A percentile compares a stretch with the other conserved stretches of the same genome.
Evolutionary conservation across 495 filamentous ascomycete genomes (phyloP).

Genomic region (Podospora appendiculata): DNA sequence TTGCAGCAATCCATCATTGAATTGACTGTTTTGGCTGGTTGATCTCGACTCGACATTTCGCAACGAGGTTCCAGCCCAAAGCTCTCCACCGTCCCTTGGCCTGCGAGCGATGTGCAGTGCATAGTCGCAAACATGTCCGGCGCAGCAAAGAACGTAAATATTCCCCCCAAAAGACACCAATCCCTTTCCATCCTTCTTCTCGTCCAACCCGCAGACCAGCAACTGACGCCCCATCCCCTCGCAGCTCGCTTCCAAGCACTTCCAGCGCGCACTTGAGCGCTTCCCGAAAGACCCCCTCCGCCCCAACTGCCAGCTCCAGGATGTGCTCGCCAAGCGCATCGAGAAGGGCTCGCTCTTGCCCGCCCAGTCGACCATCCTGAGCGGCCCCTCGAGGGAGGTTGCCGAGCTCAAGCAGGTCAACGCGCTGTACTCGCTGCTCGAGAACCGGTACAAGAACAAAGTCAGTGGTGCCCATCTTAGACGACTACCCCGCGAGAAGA

Average conservation of each 20-base stretch:
- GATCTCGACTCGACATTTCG: too few relatives aligned
- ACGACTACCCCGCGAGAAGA: too few relatives aligned
- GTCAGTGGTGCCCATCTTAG: constrained; percentile 21
- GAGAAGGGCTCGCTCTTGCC: constrained; percentile 42
- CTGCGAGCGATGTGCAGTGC: not conserved
- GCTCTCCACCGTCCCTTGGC: not conserved
- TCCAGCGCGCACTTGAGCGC: constrained; percentile 59
- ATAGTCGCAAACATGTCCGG: constrained; percentile 16
- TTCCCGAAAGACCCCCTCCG: constrained; percentile 78
- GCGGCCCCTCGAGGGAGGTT: constrained; percentile 19
- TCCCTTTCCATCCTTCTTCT: too few relatives aligned
- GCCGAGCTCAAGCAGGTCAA: constrained; percentile 51
- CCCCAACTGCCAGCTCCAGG: constrained; percentile 67
- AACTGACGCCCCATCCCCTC: not conserved
- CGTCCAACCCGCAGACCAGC: too few relatives aligned
- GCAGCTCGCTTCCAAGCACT: constrained; percentile 15
- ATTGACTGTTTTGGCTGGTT: too few relatives aligned
- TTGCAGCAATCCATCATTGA: too few relatives aligned
- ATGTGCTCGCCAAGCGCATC: constrained; percentile 57
- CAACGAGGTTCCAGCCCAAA: not conserved
- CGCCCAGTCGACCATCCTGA: not conserved
- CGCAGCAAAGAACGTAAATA: not conserved
- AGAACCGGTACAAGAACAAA: constrained; percentile 61
- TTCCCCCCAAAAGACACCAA: not conserved
- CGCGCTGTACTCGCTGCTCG: constrained; percentile 66